Evolutionary conservation across 306 rosid genomes (phyloP).

Genomic region (Hippophae tibetana): DNA sequence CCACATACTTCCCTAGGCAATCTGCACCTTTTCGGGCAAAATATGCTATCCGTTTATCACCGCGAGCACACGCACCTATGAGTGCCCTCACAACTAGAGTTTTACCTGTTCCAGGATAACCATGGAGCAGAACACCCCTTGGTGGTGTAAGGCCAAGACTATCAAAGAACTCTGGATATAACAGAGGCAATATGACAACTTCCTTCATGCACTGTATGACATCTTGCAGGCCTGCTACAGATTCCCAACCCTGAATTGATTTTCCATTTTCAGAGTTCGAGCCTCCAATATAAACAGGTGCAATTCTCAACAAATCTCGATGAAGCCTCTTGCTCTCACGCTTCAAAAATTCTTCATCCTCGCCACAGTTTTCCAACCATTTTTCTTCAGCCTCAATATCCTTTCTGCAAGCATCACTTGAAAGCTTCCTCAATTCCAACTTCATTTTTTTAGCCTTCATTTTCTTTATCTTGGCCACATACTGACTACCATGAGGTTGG

Average conservation of each 20-base stretch:
- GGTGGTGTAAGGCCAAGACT: slow-evolving; percentile 87
- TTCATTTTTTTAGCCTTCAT: slow-evolving; percentile 78
- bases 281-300: slow-evolving; percentile 93
- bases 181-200: slow-evolving; percentile 85
- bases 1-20: slow-evolving; percentile 96
- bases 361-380: slow-evolving; percentile 98
- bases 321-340: slow-evolving; percentile 98
- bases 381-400: slow-evolving; percentile 90
- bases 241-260: slow-evolving; percentile 91
- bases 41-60: slow-evolving; percentile 84
- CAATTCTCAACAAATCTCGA: slow-evolving; percentile 88
- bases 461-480: slow-evolving; percentile 57
- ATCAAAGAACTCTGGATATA: slow-evolving; percentile 87
- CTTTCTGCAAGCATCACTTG: slow-evolving; percentile 73
- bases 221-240: slow-evolving; percentile 97
- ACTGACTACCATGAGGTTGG: slow-evolving; percentile 72
- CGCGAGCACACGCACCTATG: slow-evolving; percentile 95
- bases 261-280: slow-evolving; percentile 47
- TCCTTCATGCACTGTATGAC: slow-evolving; percentile 96
- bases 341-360: slow-evolving; percentile 97
- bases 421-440: slow-evolving; percentile 65
- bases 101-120: slow-evolving; percentile 98
- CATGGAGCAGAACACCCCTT: slow-evolving; percentile 93
- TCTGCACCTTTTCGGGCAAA: slow-evolving; percentile 99
- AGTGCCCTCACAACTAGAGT: slow-evolving; percentile 86